Percentiles rank a stretch among this genome's conserved stretches.
Evolutionary conservation across 768 basidiomycete species (phyloP).

Genomic region (Tremella yokohamensis): DNA sequence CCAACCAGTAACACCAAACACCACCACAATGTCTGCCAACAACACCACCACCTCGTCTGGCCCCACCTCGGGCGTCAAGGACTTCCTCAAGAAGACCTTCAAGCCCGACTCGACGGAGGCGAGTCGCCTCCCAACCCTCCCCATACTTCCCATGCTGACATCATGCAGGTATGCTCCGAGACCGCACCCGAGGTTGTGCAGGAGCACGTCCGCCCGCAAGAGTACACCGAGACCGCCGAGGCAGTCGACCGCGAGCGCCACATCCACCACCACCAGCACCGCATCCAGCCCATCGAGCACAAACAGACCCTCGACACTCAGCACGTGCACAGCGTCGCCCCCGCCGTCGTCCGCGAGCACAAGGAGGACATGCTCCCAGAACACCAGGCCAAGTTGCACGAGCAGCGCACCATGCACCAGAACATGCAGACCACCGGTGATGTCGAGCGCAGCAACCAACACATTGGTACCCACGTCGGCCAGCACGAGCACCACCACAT

Average conservation of each 20-base stretch:
- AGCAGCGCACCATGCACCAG: conserved; percentile 42
- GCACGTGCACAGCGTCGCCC: conserved; percentile 43
- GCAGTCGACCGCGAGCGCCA: conserved; percentile 52
- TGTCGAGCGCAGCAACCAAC: conserved; percentile 33
- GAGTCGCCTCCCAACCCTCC: conserved; percentile 3
- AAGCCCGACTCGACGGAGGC: conserved; percentile 49
- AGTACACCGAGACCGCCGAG: conserved; percentile 46
- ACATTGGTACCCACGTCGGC: conserved; percentile 45
- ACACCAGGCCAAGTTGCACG: conserved; percentile 49
- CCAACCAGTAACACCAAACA: not conserved
- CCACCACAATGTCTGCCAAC: conserved; percentile 9
- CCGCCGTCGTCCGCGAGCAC: conserved; percentile 46
- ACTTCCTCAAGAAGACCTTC: conserved; percentile 41
- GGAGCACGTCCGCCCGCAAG: conserved; percentile 45
- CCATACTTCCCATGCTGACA: conserved; percentile 1
- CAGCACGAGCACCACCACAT: conserved; percentile 53
- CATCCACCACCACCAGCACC: conserved; percentile 50
- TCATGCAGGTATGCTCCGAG: conserved; percentile 48
- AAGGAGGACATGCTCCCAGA: conserved; percentile 51
- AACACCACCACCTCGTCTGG: conserved; percentile 20
- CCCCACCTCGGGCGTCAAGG: conserved; percentile 39
- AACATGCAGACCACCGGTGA: conserved; percentile 37
- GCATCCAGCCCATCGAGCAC: conserved; percentile 50
- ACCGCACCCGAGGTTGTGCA: conserved; percentile 49
- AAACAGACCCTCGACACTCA: conserved; percentile 42